Evolutionary conservation across 2,329 filamentous ascomycete species (phyloP).

Genomic region (Fusarium sp.): DNA sequence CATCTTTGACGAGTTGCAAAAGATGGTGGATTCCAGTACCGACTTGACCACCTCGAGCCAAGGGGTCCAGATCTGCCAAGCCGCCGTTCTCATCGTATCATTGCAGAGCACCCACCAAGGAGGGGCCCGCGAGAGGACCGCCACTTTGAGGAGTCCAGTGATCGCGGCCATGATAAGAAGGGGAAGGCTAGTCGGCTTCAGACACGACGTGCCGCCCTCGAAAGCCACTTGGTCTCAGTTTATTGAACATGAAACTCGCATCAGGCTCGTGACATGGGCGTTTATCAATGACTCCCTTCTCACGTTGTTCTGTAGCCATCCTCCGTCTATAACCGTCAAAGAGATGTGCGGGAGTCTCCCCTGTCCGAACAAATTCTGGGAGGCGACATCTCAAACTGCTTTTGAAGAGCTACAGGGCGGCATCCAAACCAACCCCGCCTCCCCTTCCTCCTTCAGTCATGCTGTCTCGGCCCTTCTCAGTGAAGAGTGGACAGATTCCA

Average conservation of each 20-base stretch:
- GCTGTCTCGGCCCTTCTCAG: constrained; percentile 10
- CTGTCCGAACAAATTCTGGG: constrained; percentile 22
- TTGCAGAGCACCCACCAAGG: constrained; percentile 16
- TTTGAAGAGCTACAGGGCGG: not conserved
- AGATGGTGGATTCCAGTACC: not conserved
- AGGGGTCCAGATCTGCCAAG: constrained; percentile 27
- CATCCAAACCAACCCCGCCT: not conserved
- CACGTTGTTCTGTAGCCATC: constrained; percentile 22
- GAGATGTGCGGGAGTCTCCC: constrained; percentile 33
- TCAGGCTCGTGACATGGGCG: constrained; percentile 26
- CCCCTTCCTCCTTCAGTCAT: not conserved
- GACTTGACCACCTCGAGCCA: not conserved
- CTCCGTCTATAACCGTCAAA: constrained; percentile 9
- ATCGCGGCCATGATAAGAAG: constrained; percentile 15
- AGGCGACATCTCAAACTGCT: not conserved
- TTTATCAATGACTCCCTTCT: constrained; percentile 21
- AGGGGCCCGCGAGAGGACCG: constrained; percentile 9
- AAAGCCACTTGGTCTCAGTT: constrained; percentile 14
- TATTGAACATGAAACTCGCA: constrained; percentile 26
- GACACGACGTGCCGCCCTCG: not conserved
- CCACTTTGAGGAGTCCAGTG: constrained; percentile 9
- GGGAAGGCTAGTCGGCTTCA: not conserved
- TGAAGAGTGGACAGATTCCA: constrained; percentile 3
- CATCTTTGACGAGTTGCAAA: constrained; percentile 21
- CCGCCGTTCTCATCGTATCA: constrained; percentile 11